phyloP scores from a whole-genome alignment of 768 basidiomycete genomes.

The Gyrodon lividus region DNA sequence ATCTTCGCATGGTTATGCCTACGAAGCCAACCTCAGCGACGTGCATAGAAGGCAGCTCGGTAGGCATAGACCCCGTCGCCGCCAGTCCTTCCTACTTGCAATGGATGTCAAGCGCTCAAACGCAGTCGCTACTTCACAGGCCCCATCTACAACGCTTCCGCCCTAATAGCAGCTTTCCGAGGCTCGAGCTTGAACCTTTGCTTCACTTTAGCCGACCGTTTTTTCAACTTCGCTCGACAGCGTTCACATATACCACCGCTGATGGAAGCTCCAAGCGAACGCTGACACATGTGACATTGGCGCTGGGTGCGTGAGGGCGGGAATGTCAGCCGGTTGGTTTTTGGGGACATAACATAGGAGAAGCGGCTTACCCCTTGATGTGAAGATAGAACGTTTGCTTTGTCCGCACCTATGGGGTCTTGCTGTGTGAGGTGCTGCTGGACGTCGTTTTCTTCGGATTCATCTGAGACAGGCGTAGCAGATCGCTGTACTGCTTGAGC shows the following conservation, averaged over 20 bases:
- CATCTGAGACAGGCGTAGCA: neutral
- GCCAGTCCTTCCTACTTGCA: no score
- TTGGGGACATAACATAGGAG: neutral
- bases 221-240: constrained; percentile 46
- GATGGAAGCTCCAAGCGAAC: constrained; percentile 28
- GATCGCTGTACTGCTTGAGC: no score
- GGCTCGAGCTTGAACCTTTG: constrained; percentile 46
- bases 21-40: no score
- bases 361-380: constrained; percentile 7
- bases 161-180: neutral
- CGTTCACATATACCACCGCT: constrained; percentile 41
- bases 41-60: no score
- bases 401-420: neutral
- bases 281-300: constrained; percentile 37
- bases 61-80: no score
- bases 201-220: constrained; percentile 42
- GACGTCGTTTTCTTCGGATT: neutral
- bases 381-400: constrained; percentile 5
- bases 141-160: neutral
- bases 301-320: constrained; percentile 5
- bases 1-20: no score
- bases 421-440: neutral
- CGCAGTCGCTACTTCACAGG: no score
- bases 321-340: neutral
- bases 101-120: no score